phyloP scores from a whole-genome alignment of 1,284 basidiomycete species.

The Naganishia sp. region DNA sequence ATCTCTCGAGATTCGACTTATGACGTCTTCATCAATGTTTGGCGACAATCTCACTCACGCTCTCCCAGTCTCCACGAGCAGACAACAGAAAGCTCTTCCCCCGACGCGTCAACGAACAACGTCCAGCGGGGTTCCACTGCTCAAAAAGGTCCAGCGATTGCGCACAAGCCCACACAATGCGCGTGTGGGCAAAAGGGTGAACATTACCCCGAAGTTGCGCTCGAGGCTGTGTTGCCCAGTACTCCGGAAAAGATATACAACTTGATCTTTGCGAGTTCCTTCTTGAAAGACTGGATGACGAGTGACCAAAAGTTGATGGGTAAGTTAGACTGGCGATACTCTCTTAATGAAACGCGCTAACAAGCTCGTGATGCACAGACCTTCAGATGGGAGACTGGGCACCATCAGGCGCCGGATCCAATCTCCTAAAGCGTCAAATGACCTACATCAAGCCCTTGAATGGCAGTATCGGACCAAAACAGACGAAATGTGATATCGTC shows the following conservation, averaged over 20 bases:
- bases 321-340: slow-evolving; percentile 53
- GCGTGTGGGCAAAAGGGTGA: slow-evolving; percentile 69
- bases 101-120: neutral
- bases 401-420: slow-evolving; percentile 63
- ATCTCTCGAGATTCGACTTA: slow-evolving; percentile 93
- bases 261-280: slow-evolving; percentile 92
- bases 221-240: slow-evolving; percentile 79
- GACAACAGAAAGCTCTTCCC: neutral
- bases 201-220: slow-evolving; percentile 72
- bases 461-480: slow-evolving; percentile 85
- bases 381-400: slow-evolving; percentile 91
- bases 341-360: neutral
- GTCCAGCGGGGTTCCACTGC: slow-evolving; percentile 16
- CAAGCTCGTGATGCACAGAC: slow-evolving; percentile 58
- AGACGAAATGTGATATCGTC: slow-evolving; percentile 88
- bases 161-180: slow-evolving; percentile 65
- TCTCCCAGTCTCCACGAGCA: slow-evolving; percentile 55
- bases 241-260: slow-evolving; percentile 95
- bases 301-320: slow-evolving; percentile 86
- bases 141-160: slow-evolving; percentile 23
- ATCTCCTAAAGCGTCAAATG: slow-evolving; percentile 75
- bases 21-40: slow-evolving; percentile 95
- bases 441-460: slow-evolving; percentile 94
- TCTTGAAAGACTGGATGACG: slow-evolving; percentile 90
- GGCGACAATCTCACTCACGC: slow-evolving; percentile 84